phyloP scores from a whole-genome alignment of 768 basidiomycete species.

The Rhodotorula paludigena region DNA sequence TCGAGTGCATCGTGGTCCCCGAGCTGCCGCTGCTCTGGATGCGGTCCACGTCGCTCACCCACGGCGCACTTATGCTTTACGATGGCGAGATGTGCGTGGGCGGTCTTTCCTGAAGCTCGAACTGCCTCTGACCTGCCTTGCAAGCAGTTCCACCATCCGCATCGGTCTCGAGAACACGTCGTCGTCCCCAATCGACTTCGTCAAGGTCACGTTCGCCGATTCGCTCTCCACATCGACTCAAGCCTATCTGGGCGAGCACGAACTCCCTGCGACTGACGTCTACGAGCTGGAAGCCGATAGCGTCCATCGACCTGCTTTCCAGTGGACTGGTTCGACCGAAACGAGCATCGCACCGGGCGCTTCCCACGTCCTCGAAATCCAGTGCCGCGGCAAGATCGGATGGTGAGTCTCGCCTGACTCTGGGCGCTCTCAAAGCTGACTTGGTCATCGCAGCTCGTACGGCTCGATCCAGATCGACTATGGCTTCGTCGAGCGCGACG shows the following conservation, averaged over 20 bases:
- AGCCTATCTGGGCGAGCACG: slow-evolving; percentile 70
- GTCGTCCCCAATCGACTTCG: slow-evolving; percentile 70
- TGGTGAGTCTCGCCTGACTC: slow-evolving; percentile 59
- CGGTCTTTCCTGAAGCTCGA: not conserved
- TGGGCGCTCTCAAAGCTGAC: not conserved
- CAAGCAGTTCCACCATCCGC: slow-evolving; percentile 67
- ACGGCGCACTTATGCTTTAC: slow-evolving; percentile 91
- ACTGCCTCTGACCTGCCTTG: not conserved
- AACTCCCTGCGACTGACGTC: slow-evolving; percentile 72
- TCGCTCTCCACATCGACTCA: slow-evolving; percentile 74
- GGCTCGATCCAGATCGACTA: slow-evolving; percentile 82
- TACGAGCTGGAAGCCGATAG: slow-evolving; percentile 87
- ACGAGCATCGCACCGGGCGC: slow-evolving; percentile 64
- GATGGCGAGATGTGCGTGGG: slow-evolving; percentile 82
- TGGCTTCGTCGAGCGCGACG: slow-evolving; percentile 58
- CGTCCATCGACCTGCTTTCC: slow-evolving; percentile 70
- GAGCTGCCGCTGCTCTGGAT: slow-evolving; percentile 84
- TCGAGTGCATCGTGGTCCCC: slow-evolving; percentile 77
- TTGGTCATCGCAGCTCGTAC: slow-evolving; percentile 57
- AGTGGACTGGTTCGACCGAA: slow-evolving; percentile 57
- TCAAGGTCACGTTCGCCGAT: slow-evolving; percentile 83
- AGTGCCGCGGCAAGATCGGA: slow-evolving; percentile 80
- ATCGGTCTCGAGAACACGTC: slow-evolving; percentile 89
- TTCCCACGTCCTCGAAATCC: slow-evolving; percentile 62
- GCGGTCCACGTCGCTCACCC: slow-evolving; percentile 78